Percentiles rank a stretch among this genome's conserved stretches.
phyloP scores from a whole-genome alignment of 192 early-diverging fungal genomes.

The Linnemannia schmuckeri region DNA sequence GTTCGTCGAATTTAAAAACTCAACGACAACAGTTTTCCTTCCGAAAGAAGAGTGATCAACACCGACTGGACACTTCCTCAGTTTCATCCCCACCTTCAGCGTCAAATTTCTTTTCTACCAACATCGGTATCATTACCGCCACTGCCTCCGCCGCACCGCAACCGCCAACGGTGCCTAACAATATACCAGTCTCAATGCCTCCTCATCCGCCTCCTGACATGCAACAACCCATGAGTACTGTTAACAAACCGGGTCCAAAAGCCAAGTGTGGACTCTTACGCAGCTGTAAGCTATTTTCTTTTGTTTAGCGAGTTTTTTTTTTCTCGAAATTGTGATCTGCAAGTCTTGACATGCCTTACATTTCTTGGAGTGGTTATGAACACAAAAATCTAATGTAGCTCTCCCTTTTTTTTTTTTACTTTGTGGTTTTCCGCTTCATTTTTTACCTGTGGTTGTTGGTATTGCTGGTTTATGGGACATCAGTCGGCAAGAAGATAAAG shows the following conservation, averaged over 20 bases:
- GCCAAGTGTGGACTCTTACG: no score
- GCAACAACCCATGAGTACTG: no score
- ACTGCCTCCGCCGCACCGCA: neutral
- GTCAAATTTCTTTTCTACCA: neutral
- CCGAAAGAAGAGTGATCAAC: neutral
- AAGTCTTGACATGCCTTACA: no score
- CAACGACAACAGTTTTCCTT: neutral
- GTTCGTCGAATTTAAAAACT: neutral
- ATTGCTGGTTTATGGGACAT: neutral
- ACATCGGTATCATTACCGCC: neutral
- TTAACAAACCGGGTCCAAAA: no score
- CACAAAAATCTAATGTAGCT: no score
- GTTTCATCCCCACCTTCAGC: neutral
- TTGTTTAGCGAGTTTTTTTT: no score
- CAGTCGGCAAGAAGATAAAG: neutral
- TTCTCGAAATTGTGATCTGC: no score
- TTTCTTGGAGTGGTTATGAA: no score
- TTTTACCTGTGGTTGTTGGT: neutral
- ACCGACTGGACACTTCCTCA: neutral
- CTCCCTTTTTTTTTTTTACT: no score
- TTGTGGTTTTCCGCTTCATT: neutral
- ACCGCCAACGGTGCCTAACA: neutral
- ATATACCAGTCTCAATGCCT: neutral
- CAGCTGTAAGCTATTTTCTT: no score
- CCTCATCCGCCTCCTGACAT: no score